These are phyloP conservation scores for Sicyos edulis DNA, from an alignment of 306 rosid species.

Conservation along the genomic window DNA sequence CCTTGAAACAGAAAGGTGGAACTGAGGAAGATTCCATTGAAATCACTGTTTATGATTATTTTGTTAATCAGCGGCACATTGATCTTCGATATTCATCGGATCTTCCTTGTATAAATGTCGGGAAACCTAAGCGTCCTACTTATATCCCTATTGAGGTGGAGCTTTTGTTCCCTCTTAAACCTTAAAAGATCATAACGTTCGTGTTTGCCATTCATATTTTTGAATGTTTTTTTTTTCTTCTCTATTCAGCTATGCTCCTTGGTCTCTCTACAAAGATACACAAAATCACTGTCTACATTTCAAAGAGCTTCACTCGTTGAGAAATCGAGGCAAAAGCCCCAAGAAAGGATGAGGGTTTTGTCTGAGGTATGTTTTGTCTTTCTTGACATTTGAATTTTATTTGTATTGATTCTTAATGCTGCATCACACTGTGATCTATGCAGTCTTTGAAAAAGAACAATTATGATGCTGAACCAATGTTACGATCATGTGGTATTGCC, in stretches of 20 bases:
- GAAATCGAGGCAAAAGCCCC: conserved; percentile 91
- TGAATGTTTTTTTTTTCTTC: conserved; percentile 20
- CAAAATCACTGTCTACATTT: conserved; percentile 67
- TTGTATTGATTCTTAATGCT: not conserved
- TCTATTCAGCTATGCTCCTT: conserved; percentile 60
- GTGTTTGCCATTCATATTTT: not conserved
- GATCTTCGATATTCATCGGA: conserved; percentile 56
- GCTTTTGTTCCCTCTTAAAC: not conserved
- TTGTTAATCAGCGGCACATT: conserved; percentile 54
- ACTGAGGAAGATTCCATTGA: conserved; percentile 32
- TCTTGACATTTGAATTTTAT: not conserved
- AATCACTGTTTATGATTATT: conserved; percentile 78
- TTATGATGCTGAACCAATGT: conserved; percentile 71
- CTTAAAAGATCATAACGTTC: not conserved
- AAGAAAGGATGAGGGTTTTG: conserved; percentile 69
- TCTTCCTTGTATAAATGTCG: conserved; percentile 83
- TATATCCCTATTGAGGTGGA: conserved; percentile 81
- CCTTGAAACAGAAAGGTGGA: conserved; percentile 45
- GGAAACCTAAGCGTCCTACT: conserved; percentile 90
- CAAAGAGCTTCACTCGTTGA: conserved; percentile 84
- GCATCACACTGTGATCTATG: conserved; percentile 1
- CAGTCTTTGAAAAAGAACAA: conserved; percentile 67
- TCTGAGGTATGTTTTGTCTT: conserved; percentile 41
- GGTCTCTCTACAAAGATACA: conserved; percentile 78
- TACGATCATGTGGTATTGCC: conserved; percentile 53